These are phyloP conservation scores for Kurtzmaniella quercitrusa DNA, from an alignment of 1,139 yeast species.

Conservation along the genomic window DNA sequence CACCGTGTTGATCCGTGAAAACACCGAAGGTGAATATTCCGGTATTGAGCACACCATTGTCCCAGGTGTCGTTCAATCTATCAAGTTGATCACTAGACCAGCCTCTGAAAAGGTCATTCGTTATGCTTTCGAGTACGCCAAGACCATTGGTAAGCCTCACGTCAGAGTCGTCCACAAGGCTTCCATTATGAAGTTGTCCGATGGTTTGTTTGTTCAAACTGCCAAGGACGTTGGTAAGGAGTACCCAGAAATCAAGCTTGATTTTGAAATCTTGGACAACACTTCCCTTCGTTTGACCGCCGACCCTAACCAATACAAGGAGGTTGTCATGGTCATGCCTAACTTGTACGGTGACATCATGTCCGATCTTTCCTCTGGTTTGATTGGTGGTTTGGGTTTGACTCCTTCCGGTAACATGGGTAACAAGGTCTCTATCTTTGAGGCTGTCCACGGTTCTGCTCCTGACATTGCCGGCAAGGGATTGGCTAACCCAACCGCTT, in stretches of 20 bases:
- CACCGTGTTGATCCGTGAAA: constrained; percentile 95
- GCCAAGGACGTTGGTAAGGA: constrained; percentile 88
- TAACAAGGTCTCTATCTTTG: constrained; percentile 93
- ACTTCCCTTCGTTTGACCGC: constrained; percentile 87
- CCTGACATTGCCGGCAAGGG: constrained; percentile 99
- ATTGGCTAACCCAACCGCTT: constrained; percentile 97
- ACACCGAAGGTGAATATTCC: constrained; percentile 99
- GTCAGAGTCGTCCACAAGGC: constrained; percentile 97
- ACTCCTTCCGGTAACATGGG: constrained; percentile 99
- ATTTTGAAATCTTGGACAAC: constrained; percentile 89
- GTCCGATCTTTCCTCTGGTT: constrained; percentile 95
- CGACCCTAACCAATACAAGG: constrained; percentile 77
- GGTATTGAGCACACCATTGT: constrained; percentile 98
- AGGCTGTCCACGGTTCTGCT: constrained; percentile 99
- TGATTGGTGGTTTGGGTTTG: constrained; percentile 97
- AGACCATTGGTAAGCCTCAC: constrained; percentile 82
- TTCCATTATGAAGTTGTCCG: constrained; percentile 95
- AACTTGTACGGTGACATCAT: constrained; percentile 98
- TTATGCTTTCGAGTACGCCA: constrained; percentile 96
- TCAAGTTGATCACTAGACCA: constrained; percentile 92
- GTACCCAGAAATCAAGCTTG: constrained; percentile 84
- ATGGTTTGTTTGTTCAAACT: constrained; percentile 90
- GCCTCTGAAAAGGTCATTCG: constrained; percentile 96
- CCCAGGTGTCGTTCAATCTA: constrained; percentile 98
- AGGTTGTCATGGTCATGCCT: constrained; percentile 97